Base-by-base conservation (phyloP, 805 yeast species). In the Nakazawaea molendinolei region DNA sequence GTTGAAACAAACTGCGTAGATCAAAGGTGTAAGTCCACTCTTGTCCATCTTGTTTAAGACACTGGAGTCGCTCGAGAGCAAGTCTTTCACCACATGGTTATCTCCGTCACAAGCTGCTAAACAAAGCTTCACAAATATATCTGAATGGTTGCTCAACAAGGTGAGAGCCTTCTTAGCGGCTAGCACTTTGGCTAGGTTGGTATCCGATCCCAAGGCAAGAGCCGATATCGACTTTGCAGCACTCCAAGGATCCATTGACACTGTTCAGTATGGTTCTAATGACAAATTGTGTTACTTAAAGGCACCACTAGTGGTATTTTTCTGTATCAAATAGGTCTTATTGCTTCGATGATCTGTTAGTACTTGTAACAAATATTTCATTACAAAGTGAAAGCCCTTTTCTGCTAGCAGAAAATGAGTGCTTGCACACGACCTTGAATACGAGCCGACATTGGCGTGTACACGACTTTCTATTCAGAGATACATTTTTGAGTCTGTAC, bases 1-100 rank as follows among this genome's bases (percentile, higher is more conserved):
- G 40, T 71, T 64, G 44, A 73, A 78, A 25, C 74, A 74, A 17
- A 79, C 64, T 8, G 81, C 71, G 49, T 71, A 76, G 3, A 76
- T 63, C 33, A 70, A 50, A 5, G 74, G 68, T 1, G 68, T 62
- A 1, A 69, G 45, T 0, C 76, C 76, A 20, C 66, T 63, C 6
- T 51, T 44, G 26, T 65, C 71, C 20, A 48, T 25, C 20, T 51
- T 47, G 18, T 55, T 46, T 12, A 63, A 38, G 1, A 47, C 30
- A 10, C 50, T 39, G 3, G 49, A n/a, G 34, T 50, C 47, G 15
- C 32, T 20, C 15, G 39, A 31, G 14, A 56, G 45, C 3, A 60
- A 44, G 13, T 52, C 51, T 19, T 55, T 47, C 10, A 60, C 46
- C 8, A 55, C 33, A 10, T 38, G 43, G 9, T 46, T 49, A 33